Evolutionary conservation across 2,329 filamentous ascomycete species (phyloP).

Genomic region (Trichoderma aggressivum): DNA sequence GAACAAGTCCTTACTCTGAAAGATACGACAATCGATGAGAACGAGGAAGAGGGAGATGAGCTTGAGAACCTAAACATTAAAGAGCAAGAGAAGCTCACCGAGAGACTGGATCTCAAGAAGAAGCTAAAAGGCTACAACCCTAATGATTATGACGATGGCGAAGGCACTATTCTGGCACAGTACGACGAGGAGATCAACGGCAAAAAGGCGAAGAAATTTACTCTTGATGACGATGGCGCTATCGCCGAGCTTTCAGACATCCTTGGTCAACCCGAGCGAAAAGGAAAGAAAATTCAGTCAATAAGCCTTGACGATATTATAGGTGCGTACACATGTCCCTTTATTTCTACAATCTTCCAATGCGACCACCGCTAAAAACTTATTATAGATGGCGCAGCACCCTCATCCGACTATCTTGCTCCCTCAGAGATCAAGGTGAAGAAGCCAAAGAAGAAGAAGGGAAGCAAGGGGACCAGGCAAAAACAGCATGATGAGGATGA

Average conservation of each 20-base stretch:
- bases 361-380: neutral
- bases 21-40: slow-evolving; percentile 79
- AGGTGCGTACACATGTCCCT: slow-evolving; percentile 36
- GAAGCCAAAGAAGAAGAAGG: slow-evolving; percentile 96
- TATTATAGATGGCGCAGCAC: slow-evolving; percentile 31
- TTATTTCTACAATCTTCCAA: neutral
- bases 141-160: slow-evolving; percentile 63
- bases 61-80: slow-evolving; percentile 72
- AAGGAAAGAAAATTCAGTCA: slow-evolving; percentile 60
- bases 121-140: slow-evolving; percentile 87
- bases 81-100: slow-evolving; percentile 68
- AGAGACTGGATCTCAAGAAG: slow-evolving; percentile 84
- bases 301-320: slow-evolving; percentile 78
- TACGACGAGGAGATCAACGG: slow-evolving; percentile 95
- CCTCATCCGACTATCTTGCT: slow-evolving; percentile 81
- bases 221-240: slow-evolving; percentile 73
- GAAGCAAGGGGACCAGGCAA: slow-evolving; percentile 70
- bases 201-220: slow-evolving; percentile 86
- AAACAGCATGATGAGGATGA: slow-evolving; percentile 64
- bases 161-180: slow-evolving; percentile 72
- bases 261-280: slow-evolving; percentile 50
- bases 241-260: slow-evolving; percentile 61
- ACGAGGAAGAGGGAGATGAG: slow-evolving; percentile 86
- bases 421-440: slow-evolving; percentile 85
- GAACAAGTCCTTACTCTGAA: slow-evolving; percentile 95